Evolutionary conservation across 2,329 filamentous ascomycete species (phyloP).

Genomic region (Myriosclerotinia scirpicola): DNA sequence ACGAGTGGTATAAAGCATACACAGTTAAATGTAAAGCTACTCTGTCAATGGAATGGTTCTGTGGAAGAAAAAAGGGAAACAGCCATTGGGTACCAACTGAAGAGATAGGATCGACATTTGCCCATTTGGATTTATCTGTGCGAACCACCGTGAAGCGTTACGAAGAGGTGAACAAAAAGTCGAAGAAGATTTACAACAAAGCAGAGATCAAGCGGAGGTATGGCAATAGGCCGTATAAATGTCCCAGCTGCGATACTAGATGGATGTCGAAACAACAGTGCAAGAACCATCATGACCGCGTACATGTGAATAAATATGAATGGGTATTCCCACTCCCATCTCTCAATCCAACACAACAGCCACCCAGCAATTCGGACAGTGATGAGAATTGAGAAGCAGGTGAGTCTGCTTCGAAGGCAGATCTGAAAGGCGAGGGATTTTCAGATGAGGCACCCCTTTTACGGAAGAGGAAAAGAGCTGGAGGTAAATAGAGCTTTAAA

Average conservation of each 20-base stretch:
- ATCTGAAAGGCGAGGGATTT: neutral
- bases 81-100: neutral
- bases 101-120: neutral
- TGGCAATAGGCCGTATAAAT: neutral
- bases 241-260: constrained; percentile 1
- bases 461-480: neutral
- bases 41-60: neutral
- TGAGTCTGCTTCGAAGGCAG: neutral
- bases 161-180: neutral
- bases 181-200: neutral
- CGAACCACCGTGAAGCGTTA: neutral
- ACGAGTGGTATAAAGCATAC: neutral
- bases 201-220: neutral
- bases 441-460: neutral
- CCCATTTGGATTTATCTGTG: neutral
- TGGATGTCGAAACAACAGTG: neutral
- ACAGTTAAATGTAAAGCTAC: neutral
- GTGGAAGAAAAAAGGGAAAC: neutral
- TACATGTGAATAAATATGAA: neutral
- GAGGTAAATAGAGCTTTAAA: neutral
- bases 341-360: neutral
- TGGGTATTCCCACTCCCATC: constrained; percentile 1
- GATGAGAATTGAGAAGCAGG: neutral
- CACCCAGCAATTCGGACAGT: neutral
- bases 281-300: neutral